Evolutionary conservation across 495 filamentous ascomycete genomes (phyloP).

Genomic region (Hypoxylon perforatum): DNA sequence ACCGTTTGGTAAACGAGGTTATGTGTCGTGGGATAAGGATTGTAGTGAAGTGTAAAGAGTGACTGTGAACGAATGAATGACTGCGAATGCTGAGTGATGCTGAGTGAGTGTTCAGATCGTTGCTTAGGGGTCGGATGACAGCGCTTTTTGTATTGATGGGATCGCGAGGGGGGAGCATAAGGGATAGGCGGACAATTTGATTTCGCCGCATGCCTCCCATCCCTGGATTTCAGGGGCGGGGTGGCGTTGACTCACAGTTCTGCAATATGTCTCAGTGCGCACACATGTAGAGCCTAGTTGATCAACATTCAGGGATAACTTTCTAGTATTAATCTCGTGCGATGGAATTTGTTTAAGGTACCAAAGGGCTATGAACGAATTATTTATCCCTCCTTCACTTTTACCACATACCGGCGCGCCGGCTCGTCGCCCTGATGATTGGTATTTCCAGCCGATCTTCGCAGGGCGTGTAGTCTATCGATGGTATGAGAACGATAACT

Average conservation of each 20-base stretch:
- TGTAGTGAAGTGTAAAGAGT: slow-evolving; percentile 20
- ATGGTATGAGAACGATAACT: slow-evolving; percentile 10
- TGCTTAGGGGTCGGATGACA: neutral
- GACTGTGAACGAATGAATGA: slow-evolving; percentile 29
- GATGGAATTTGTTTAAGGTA: slow-evolving; percentile 28
- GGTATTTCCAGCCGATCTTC: slow-evolving; percentile 1
- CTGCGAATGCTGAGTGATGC: slow-evolving; percentile 19
- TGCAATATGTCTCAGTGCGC: slow-evolving; percentile 21
- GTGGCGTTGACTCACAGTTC: slow-evolving; percentile 28
- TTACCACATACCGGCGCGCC: slow-evolving; percentile 4
- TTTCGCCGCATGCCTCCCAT: slow-evolving; percentile 22
- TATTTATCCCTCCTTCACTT: neutral
- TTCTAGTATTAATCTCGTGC: neutral
- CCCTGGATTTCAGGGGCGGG: slow-evolving; percentile 18
- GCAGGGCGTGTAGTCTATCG: neutral
- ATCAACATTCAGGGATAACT: slow-evolving; percentile 26
- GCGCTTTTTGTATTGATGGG: slow-evolving; percentile 25
- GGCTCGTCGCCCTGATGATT: neutral
- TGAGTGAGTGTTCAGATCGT: neutral
- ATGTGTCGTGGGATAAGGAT: neutral
- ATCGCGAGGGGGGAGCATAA: neutral
- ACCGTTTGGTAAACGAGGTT: neutral
- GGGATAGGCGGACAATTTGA: slow-evolving; percentile 1
- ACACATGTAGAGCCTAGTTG: neutral
- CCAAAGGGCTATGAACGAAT: slow-evolving; percentile 7